Percentiles rank a stretch among this genome's conserved stretches.
These are phyloP conservation scores for Dipteronia sinensis DNA, from an alignment of 345 rosid species.

Conservation along the genomic window DNA sequence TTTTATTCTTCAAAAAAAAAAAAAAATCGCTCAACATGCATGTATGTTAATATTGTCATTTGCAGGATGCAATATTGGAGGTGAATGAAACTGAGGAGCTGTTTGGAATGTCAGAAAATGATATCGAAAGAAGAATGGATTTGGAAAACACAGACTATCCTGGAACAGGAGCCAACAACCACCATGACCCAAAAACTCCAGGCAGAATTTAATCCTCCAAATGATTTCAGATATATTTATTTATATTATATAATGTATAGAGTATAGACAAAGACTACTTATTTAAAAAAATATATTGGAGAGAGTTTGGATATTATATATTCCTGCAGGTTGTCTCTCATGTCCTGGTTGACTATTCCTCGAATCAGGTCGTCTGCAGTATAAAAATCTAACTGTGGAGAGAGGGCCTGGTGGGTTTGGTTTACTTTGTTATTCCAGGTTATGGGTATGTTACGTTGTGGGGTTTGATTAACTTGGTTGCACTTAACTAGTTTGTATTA, in stretches of 20 bases:
- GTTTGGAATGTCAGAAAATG: constrained; percentile 16
- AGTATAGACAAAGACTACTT: constrained; percentile 9
- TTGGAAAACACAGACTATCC: constrained; percentile 62
- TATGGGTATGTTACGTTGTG: neutral
- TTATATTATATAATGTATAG: neutral
- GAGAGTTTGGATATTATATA: neutral
- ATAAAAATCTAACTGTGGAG: neutral
- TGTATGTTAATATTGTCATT: neutral
- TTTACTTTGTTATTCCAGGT: neutral
- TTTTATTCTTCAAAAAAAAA: neutral
- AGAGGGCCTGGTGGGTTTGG: too few relatives aligned
- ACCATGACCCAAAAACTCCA: constrained; percentile 65
- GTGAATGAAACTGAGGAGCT: constrained; percentile 24
- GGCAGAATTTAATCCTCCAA: constrained; percentile 30
- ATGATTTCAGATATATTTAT: neutral
- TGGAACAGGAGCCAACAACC: constrained; percentile 69
- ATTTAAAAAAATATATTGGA: neutral
- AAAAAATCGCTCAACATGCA: neutral
- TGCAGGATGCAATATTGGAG: constrained; percentile 32
- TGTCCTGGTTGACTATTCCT: too few relatives aligned
- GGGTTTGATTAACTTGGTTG: neutral
- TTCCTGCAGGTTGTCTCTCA: too few relatives aligned
- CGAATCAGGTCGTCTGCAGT: neutral
- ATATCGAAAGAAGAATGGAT: constrained; percentile 49
- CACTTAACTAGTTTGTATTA: too few relatives aligned